These are phyloP conservation scores for Calonectria pseudoreteaudii DNA, from an alignment of 2,329 filamentous ascomycete species.

Conservation along the genomic window DNA sequence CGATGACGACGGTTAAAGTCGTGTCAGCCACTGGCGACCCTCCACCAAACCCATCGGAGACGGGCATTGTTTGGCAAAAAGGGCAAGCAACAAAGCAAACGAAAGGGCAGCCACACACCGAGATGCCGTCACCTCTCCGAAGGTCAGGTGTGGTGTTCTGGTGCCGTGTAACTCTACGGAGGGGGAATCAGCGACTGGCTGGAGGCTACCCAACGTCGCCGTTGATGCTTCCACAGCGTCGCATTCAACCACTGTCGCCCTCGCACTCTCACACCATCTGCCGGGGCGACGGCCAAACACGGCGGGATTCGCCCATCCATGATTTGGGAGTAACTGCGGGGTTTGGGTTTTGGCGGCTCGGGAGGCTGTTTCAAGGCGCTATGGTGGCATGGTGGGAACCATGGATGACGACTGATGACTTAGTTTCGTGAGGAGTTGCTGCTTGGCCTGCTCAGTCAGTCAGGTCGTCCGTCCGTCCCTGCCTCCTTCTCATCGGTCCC, in stretches of 20 bases:
- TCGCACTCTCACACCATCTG: conserved; percentile 21
- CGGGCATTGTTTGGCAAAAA: conserved; percentile 6
- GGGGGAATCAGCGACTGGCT: conserved; percentile 15
- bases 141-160: conserved; percentile 18
- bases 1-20: conserved; percentile 22
- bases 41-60: conserved; percentile 40
- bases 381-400: background rate
- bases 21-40: conserved; percentile 47
- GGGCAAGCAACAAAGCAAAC: conserved; percentile 27
- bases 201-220: background rate
- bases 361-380: conserved; percentile 15
- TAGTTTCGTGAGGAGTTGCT: conserved; percentile 4
- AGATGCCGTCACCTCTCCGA: conserved; percentile 27
- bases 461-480: too few species aligned
- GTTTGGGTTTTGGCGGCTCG: conserved; percentile 23
- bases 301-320: conserved; percentile 15
- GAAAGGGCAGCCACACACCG: conserved; percentile 34
- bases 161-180: conserved; percentile 16
- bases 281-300: conserved; percentile 19
- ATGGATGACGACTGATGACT: conserved; percentile 1
- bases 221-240: conserved; percentile 31
- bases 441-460: background rate
- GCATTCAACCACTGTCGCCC: conserved; percentile 27
- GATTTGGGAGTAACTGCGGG: conserved; percentile 18
- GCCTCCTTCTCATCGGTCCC: background rate